Conservation (phyloP, 2,329 filamentous ascomycete species). For the Berkeleyomyces rouxiae region DNA sequence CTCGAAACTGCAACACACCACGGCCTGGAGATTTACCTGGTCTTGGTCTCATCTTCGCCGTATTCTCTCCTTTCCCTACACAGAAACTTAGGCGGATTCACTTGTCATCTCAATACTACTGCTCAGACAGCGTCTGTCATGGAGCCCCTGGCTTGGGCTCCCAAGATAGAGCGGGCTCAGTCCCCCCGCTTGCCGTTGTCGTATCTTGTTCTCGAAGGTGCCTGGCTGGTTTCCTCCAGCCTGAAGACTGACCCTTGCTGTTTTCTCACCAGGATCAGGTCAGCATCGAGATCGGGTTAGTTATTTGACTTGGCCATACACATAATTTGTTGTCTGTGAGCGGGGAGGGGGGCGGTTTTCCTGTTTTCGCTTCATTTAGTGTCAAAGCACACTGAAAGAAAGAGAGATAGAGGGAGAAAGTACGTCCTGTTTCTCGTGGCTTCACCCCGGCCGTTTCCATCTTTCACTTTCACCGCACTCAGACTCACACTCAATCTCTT, state of each 20-base stretch:
- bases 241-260: background rate
- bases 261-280: background rate
- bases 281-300: background rate
- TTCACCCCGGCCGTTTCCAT: background rate
- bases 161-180: background rate
- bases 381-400: background rate
- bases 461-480: background rate
- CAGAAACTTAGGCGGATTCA: background rate
- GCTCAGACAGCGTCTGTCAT: background rate
- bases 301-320: background rate
- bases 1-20: background rate
- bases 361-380: background rate
- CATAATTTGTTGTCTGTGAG: background rate
- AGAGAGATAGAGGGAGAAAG: too few species aligned
- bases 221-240: background rate
- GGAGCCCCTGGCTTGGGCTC: background rate
- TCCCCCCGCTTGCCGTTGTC: background rate
- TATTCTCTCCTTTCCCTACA: background rate
- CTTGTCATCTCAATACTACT: background rate
- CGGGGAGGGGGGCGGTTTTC: background rate
- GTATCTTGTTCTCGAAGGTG: conserved; percentile 2
- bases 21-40: background rate
- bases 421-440: background rate
- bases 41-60: background rate
- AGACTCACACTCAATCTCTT: background rate